Percentiles rank a stretch among this genome's conserved stretches.
Evolutionary conservation across 129 eudicot species (phyloP).

Genomic region (Artemisia tridentata): DNA sequence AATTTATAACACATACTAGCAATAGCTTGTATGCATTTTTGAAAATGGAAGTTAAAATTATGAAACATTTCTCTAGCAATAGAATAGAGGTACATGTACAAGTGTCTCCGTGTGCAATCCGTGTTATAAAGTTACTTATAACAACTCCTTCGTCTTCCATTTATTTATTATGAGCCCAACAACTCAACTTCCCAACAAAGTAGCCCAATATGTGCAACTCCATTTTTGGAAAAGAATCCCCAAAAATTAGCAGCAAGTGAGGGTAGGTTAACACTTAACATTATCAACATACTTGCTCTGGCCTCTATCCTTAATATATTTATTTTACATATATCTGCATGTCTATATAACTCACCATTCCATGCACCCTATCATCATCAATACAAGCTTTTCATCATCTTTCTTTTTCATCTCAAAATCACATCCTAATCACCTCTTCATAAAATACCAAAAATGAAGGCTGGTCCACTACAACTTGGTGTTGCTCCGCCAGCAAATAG

Average conservation of each 20-base stretch:
- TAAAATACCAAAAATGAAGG: conserved; percentile 41
- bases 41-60: neutral
- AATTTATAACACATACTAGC: too few relatives aligned
- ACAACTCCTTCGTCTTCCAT: conserved; percentile 10
- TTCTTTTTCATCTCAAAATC: neutral
- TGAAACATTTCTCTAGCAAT: neutral
- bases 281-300: conserved; percentile 17
- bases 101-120: conserved; percentile 12
- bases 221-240: conserved; percentile 8
- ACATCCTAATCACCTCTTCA: neutral
- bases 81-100: neutral
- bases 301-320: neutral
- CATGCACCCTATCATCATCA: conserved; percentile 24
- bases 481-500: conserved; percentile 43
- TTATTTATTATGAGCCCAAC: conserved; percentile 1
- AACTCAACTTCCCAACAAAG: conserved; percentile 12
- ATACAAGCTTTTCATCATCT: conserved; percentile 2
- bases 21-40: too few relatives aligned
- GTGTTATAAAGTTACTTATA: conserved; percentile 20
- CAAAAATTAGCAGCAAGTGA: conserved; percentile 13
- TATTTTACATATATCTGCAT: conserved; percentile 8
- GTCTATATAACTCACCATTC: conserved; percentile 24
- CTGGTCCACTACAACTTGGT: conserved; percentile 41
- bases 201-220: conserved; percentile 2
- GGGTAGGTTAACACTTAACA: conserved; percentile 26